Conservation (phyloP, 768 basidiomycete genomes). For the Amanita molliuscula region DNA sequence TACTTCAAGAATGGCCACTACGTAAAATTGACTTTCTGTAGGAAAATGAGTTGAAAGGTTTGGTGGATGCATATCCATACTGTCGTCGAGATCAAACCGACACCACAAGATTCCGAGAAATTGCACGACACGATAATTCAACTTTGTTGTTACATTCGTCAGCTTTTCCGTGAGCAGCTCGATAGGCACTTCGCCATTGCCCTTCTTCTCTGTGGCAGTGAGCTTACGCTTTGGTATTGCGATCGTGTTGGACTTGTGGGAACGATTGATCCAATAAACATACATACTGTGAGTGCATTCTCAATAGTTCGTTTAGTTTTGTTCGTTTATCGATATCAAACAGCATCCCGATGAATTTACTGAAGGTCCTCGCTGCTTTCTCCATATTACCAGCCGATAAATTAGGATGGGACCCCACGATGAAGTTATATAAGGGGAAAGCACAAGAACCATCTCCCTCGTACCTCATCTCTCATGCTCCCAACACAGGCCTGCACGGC, state of each 20-base stretch:
- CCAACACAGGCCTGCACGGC: no score
- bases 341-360: neutral
- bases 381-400: neutral
- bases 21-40: neutral
- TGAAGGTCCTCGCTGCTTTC: neutral
- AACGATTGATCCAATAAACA: conserved; percentile 8
- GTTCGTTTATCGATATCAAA: neutral
- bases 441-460: neutral
- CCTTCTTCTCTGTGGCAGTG: neutral
- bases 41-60: no score
- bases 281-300: conserved; percentile 2
- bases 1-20: neutral
- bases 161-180: conserved; percentile 8
- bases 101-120: neutral
- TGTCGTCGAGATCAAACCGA: neutral
- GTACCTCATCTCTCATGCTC: neutral
- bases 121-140: neutral
- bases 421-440: neutral
- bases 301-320: no score
- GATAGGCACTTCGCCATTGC: conserved; percentile 8
- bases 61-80: conserved; percentile 1
- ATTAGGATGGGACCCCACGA: neutral
- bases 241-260: conserved; percentile 9
- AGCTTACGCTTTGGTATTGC: conserved; percentile 4
- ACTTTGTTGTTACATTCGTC: conserved; percentile 8